Evolutionary conservation across 805 yeast genomes (phyloP), one percentile per base, ranked within the genome.

Genomic region (Metschnikowia colocasiae): DNA sequence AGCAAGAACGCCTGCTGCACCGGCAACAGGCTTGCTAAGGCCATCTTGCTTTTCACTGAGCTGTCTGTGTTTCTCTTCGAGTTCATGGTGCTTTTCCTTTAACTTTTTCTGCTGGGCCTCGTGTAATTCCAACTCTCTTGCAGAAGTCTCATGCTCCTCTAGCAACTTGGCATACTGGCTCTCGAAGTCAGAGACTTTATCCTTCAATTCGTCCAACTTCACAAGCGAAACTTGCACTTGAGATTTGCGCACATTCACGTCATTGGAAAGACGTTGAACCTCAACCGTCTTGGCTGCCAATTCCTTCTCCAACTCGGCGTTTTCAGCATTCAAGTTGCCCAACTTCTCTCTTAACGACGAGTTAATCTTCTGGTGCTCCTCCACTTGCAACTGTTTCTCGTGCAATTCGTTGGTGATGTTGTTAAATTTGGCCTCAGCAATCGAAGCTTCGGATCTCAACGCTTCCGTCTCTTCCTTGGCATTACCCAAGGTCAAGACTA

Each of bases 381-480:
- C 87, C 39, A 84, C 71, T 16, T 77, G 75, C 4, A 74, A 61
- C 56, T 85, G 86, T 44, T 83, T 68, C 38, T 78, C 79, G 54
- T 80, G 81, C 52, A 85, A 72, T 52, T 85, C 81, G 0, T 80
- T 63, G 50, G 87, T 86, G 40, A 84, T 75, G 4, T 86, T 81
- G 62, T 87, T 85, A 58, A 79, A 78, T 56, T 80, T 85, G 9
- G 95, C 95, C 62, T 90, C 96, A 2, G 86, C 78, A 36, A 87
- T 75, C 0, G 88, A 79, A 1, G 87, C 73, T 57, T 88, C 91
- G 45, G 87, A 80, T 56, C 85, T 73, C 54, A 90, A 69, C 34
- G 80, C 75, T 47, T 83, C 89, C 5, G 84, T 76, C 59, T 90
- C 96, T 45, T 72, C 74, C 39, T 75, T 80, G 0, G 90, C 79